Conservation (phyloP, 495 filamentous ascomycete species). For the Lophiostoma macrostomum region DNA sequence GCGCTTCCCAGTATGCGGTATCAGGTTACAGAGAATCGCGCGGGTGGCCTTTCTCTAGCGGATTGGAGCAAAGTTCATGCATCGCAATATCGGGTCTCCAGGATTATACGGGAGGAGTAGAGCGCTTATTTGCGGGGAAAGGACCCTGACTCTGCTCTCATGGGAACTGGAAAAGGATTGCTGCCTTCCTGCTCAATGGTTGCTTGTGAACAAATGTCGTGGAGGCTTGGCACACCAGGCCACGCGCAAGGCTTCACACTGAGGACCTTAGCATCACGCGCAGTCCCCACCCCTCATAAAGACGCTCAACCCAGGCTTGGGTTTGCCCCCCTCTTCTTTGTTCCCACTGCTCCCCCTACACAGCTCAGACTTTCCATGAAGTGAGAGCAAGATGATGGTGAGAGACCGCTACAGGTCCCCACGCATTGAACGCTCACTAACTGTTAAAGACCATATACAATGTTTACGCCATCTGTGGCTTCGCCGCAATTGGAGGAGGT, state of each 20-base stretch:
- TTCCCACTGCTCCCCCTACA: background rate
- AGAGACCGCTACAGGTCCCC: background rate
- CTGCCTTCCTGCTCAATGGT: too few species aligned
- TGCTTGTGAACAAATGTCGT: background rate
- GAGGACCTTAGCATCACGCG: constrained; percentile 12
- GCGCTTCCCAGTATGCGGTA: too few species aligned
- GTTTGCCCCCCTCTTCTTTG: background rate
- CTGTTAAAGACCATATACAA: constrained; percentile 44
- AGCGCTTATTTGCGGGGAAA: constrained; percentile 20
- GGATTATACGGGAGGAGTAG: constrained; percentile 4
- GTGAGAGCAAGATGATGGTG: constrained; percentile 26
- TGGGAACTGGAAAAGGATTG: too few species aligned
- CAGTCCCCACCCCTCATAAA: background rate
- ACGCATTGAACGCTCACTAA: background rate
- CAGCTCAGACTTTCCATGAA: too few species aligned
- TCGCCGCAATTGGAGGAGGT: constrained; percentile 64
- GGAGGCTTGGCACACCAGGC: constrained; percentile 21
- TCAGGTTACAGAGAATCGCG: too few species aligned
- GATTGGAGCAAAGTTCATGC: constrained; percentile 1
- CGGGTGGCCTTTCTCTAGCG: too few species aligned
- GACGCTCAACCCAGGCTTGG: background rate
- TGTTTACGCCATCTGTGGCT: constrained; percentile 60
- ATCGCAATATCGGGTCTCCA: constrained; percentile 19
- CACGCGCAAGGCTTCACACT: constrained; percentile 9
- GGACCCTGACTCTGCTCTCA: too few species aligned